These are phyloP conservation scores for Inga leiocalycina DNA, from an alignment of 306 rosid genomes.

Conservation along the genomic window DNA sequence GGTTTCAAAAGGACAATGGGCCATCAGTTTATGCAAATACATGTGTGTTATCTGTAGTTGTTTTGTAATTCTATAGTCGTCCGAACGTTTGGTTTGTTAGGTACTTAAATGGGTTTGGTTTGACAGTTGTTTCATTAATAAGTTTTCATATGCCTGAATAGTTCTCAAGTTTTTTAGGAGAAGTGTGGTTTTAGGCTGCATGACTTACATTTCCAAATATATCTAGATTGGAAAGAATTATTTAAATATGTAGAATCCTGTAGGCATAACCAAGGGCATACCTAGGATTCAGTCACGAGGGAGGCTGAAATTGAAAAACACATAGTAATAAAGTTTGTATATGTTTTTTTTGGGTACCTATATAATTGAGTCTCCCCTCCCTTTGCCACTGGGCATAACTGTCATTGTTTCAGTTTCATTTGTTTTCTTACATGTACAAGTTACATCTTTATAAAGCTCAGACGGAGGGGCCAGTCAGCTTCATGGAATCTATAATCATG, in stretches of 20 bases:
- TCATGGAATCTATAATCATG: conserved; percentile 6
- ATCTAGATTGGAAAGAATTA: not conserved
- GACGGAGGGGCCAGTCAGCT: not conserved
- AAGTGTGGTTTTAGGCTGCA: not conserved
- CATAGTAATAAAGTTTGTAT: not conserved
- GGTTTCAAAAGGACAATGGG: not conserved
- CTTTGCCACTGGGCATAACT: not conserved
- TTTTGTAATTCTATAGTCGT: not conserved
- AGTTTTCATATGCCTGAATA: not conserved
- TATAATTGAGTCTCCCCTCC: not conserved
- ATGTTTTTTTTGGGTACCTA: not conserved
- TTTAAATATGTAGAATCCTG: not conserved
- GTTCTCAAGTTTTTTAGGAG: not conserved
- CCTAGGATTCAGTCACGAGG: not conserved
- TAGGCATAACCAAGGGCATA: not conserved
- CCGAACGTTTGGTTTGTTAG: not conserved
- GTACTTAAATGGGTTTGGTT: not conserved
- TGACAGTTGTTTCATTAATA: not conserved
- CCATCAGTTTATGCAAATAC: not conserved
- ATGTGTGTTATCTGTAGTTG: not conserved
- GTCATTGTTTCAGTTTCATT: not conserved
- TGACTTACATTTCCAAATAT: conserved; percentile 1
- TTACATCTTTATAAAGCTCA: not conserved
- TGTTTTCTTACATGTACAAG: not conserved
- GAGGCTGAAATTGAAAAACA: not conserved